Base-by-base conservation (phyloP, 1,139 yeast species). In the Blastobotrys niveus region DNA sequence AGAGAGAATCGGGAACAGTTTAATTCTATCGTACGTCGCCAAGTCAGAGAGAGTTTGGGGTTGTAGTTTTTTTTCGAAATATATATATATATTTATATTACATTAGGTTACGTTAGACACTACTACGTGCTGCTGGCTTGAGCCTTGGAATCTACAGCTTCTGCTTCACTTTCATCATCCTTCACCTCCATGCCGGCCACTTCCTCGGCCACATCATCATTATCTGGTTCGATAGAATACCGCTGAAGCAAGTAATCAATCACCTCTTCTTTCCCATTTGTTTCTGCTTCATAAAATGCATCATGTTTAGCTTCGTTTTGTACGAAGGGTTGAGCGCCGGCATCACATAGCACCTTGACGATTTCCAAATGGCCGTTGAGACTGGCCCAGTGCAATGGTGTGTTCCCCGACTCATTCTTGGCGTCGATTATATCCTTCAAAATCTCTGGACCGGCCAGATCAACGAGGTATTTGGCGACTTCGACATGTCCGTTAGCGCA, bases 371-470 rank as follows among this genome's bases (percentile, higher is more conserved):
- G 91, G 1, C 96, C 97, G 58, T 85, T 88, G 54, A 79, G 75
- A 0, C 95, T 76, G 1, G 97, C 96, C 98, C 98, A 91, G 63
- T 91, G 97, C 51, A 91, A 71, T 0, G 97, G 82, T 0, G 98
- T 88, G 62, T 91, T 91, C 3, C 97, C 97, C 25, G 82, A 78
- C 38, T 77, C 83, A 62, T 91, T 91, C 46, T 70, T 72, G 20
- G 71, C 66, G 46, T 78, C 73, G 25, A 82, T 79, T 40, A 80
- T 66, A 19, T 24, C 62, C 64, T 31, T 77, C 5, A 27, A 20
- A 8, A 30, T 71, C 72, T 45, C 66, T 25, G 54, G 54, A 32
- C 52, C 50, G 18, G 48, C 47, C 29, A 79, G 60, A 1, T 76
- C 70, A 36, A 87, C 61, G 37, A 87, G 67, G 58, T 74, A 82